Percentiles rank a stretch among this genome's conserved stretches.
These are phyloP conservation scores for Podospora sp. DNA, from an alignment of 495 filamentous ascomycete species.

Conservation along the genomic window DNA sequence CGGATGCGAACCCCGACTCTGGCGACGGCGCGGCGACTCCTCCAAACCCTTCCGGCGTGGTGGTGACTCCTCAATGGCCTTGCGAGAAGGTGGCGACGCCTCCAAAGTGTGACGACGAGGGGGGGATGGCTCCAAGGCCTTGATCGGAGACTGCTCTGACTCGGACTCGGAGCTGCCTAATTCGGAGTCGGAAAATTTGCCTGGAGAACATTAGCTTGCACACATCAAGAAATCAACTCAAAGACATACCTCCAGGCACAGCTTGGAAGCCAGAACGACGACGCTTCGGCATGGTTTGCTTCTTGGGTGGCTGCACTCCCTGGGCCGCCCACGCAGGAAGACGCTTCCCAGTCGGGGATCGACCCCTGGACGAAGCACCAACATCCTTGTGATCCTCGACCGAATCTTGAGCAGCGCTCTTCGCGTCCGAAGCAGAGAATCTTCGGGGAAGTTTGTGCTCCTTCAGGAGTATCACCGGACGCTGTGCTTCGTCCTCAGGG, in stretches of 20 bases:
- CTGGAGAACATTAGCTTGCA: not conserved
- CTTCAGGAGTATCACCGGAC: slow-evolving; percentile 30
- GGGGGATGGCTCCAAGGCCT: slow-evolving; percentile 10
- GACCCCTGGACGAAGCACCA: slow-evolving; percentile 19
- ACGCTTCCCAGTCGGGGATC: slow-evolving; percentile 27
- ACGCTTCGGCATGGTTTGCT: not conserved
- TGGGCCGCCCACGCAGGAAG: slow-evolving; percentile 14
- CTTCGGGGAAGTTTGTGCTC: slow-evolving; percentile 33
- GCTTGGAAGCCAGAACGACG: slow-evolving; percentile 3
- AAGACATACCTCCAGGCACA: slow-evolving; percentile 11
- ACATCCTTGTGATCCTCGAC: slow-evolving; percentile 19
- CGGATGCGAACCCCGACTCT: not conserved
- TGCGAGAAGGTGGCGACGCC: not conserved
- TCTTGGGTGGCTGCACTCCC: slow-evolving; percentile 14
- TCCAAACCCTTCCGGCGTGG: not conserved
- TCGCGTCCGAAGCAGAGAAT: slow-evolving; percentile 27
- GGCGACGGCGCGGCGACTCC: slow-evolving; percentile 10
- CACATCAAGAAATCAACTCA: not conserved
- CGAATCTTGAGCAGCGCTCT: slow-evolving; percentile 16
- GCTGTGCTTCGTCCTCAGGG: slow-evolving; percentile 24
- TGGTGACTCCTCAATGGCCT: slow-evolving; percentile 7
- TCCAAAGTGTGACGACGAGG: slow-evolving; percentile 6
- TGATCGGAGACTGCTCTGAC: not conserved
- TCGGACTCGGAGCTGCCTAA: slow-evolving; percentile 10
- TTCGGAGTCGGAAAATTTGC: slow-evolving; percentile 14